phyloP scores from a whole-genome alignment of 2,329 filamentous ascomycete species.

The Clarireedia monteithiana region DNA sequence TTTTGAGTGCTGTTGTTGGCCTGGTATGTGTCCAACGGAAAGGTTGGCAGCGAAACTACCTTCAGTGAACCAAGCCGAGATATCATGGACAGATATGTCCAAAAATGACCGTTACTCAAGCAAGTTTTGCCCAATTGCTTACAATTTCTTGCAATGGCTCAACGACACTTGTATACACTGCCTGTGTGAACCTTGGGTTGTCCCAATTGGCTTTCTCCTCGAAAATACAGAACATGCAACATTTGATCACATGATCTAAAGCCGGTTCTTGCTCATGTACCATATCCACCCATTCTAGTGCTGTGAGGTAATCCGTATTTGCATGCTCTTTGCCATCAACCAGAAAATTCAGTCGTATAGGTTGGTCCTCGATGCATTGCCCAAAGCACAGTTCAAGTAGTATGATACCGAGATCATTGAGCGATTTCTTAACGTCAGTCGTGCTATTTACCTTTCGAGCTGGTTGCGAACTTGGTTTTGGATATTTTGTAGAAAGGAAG shows the following conservation, averaged over 20 bases:
- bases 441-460: background rate
- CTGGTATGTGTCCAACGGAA: too few relatives aligned
- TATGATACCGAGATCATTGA: conserved; percentile 19
- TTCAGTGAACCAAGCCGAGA: too few relatives aligned
- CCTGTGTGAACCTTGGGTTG: conserved; percentile 16
- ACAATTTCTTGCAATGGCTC: conserved; percentile 15
- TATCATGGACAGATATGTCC: too few relatives aligned
- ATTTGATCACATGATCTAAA: conserved; percentile 15
- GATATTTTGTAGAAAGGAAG: conserved; percentile 9
- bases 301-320: conserved; percentile 16
- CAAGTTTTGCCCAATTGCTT: background rate
- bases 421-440: conserved; percentile 9
- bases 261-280: conserved; percentile 19
- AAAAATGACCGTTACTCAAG: background rate
- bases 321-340: conserved; percentile 14
- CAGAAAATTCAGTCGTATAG: conserved; percentile 11
- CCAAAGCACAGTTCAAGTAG: conserved; percentile 25
- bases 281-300: conserved; percentile 16
- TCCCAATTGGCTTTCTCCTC: conserved; percentile 20
- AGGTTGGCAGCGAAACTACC: too few relatives aligned
- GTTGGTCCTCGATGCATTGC: conserved; percentile 18
- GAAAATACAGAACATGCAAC: conserved; percentile 17
- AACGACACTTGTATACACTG: conserved; percentile 20
- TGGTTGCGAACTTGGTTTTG: background rate
- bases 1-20: too few relatives aligned